Base-by-base conservation (phyloP, 441 rosid species). In the Pelargonium fulgidum region DNA sequence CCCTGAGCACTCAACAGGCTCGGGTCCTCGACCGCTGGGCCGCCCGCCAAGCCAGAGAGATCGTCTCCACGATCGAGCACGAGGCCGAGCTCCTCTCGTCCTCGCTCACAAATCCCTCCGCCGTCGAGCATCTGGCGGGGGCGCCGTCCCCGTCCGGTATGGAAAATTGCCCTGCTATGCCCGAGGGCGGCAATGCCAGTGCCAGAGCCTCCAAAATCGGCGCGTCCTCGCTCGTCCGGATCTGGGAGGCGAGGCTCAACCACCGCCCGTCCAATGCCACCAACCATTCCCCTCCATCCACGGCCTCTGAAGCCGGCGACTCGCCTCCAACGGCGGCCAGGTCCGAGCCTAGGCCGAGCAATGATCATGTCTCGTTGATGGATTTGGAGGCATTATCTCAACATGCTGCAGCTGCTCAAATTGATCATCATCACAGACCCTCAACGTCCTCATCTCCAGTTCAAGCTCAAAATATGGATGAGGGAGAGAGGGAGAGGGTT, bases 141-240 rank as follows among this genome's bases (percentile, higher is more conserved):
- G 47, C 10, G 47, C 47, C 33, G 33, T 1, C 33, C 33, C 33
- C 33, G 2, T 26, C 33, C 33, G 33, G 33, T 26, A 26, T 1
- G 3, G 33, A 26, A 26, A 26, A 26, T 0, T 3, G 33, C 39
- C 65, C 52, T 22, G 4, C n/a, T 22, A 2, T 69, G 66, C 71
- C 72, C 68, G 78, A 72, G 50, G 66, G 48, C 24, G 24, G 24
- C 24, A 22, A 22, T 22, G 24, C 24, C 24, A 22, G 12, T 50
- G 42, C 72, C 1, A 64, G 7, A 44, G 59, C 47, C 0, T 73
- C 72, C 3, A 84, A 76, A 19, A 77, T 17, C 16, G 91, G 87
- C 0, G 97, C 97, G 45, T 91, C 95, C 17, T 91, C 96, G 2
- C 88, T 93, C 3, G 99, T 91, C 59, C 96, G 88, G 75, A 90